These are phyloP conservation scores for Paramyrothecium roridum DNA, from an alignment of 2,329 filamentous ascomycete genomes.

Conservation along the genomic window DNA sequence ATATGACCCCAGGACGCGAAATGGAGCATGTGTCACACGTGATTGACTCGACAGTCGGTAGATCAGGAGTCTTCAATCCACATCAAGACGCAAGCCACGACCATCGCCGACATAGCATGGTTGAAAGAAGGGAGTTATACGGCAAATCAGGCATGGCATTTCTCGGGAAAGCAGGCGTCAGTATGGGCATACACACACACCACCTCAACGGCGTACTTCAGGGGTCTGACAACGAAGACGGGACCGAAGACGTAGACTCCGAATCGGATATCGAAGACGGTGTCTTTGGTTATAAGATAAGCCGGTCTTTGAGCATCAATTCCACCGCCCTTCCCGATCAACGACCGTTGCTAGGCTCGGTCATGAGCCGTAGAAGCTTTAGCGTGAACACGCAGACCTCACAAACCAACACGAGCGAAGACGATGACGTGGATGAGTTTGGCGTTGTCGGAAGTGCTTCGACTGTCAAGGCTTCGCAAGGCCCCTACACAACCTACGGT, in stretches of 20 bases:
- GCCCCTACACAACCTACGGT: slow-evolving; percentile 18
- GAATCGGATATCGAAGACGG: slow-evolving; percentile 26
- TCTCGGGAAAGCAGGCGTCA: slow-evolving; percentile 58
- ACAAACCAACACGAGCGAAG: neutral
- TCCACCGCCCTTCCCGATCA: neutral
- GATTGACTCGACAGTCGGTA: slow-evolving; percentile 37
- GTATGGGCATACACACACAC: slow-evolving; percentile 73
- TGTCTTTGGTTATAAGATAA: neutral
- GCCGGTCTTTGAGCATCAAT: no score
- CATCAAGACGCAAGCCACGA: slow-evolving; percentile 25
- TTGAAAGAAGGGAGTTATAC: slow-evolving; percentile 60
- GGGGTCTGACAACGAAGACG: slow-evolving; percentile 25
- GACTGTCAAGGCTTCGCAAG: slow-evolving; percentile 8
- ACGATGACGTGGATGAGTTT: slow-evolving; percentile 17
- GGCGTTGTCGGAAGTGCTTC: neutral
- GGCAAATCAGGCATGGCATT: slow-evolving; percentile 53
- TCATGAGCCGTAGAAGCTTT: neutral
- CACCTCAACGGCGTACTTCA: slow-evolving; percentile 61
- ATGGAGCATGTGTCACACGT: slow-evolving; percentile 40
- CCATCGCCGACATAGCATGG: slow-evolving; percentile 43
- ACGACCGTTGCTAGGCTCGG: neutral
- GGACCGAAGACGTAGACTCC: slow-evolving; percentile 24
- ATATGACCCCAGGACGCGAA: slow-evolving; percentile 39
- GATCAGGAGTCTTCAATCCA: slow-evolving; percentile 41
- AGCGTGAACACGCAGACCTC: neutral